phyloP scores from a whole-genome alignment of 2,329 filamentous ascomycete species.

The Cordyceps militaris region DNA sequence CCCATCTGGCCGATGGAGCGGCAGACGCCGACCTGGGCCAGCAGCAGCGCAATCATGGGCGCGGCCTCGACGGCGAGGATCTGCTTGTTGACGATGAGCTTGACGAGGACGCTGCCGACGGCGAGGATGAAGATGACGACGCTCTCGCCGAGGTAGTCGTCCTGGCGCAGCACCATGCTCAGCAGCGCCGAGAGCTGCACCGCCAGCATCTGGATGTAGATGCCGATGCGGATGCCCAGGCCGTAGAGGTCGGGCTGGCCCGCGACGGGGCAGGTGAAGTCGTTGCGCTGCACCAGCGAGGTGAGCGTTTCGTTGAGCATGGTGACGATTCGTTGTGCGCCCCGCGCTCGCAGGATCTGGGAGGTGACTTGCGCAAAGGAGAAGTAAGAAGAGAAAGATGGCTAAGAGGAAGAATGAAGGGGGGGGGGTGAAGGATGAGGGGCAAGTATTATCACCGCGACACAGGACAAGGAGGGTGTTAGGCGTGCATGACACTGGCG shows the following conservation, averaged over 20 bases:
- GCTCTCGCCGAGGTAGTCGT: slow-evolving; percentile 18
- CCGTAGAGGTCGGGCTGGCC: slow-evolving; percentile 23
- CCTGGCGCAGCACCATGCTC: slow-evolving; percentile 15
- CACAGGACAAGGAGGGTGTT: not conserved
- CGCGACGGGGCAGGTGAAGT: slow-evolving; percentile 14
- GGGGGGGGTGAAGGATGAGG: no score
- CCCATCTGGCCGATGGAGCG: slow-evolving; percentile 15
- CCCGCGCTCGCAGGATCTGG: no score
- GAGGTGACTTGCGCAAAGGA: no score
- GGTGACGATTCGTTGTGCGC: not conserved
- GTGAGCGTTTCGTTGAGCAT: slow-evolving; percentile 7
- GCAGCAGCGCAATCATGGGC: slow-evolving; percentile 19
- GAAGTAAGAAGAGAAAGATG: no score
- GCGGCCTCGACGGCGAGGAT: slow-evolving; percentile 20
- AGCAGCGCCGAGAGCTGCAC: slow-evolving; percentile 20
- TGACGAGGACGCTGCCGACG: slow-evolving; percentile 18
- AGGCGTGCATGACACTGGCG: not conserved
- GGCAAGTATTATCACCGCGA: not conserved
- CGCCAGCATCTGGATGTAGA: slow-evolving; percentile 23
- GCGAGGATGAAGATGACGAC: slow-evolving; percentile 20
- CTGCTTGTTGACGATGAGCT: slow-evolving; percentile 6
- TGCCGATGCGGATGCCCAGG: slow-evolving; percentile 23
- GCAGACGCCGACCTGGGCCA: slow-evolving; percentile 19
- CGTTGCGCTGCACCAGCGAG: not conserved
- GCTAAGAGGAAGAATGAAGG: not conserved